Percentiles rank a stretch among this genome's conserved stretches.
phyloP scores from a whole-genome alignment of 495 filamentous ascomycete species.

The Sordaria brevicollis region DNA sequence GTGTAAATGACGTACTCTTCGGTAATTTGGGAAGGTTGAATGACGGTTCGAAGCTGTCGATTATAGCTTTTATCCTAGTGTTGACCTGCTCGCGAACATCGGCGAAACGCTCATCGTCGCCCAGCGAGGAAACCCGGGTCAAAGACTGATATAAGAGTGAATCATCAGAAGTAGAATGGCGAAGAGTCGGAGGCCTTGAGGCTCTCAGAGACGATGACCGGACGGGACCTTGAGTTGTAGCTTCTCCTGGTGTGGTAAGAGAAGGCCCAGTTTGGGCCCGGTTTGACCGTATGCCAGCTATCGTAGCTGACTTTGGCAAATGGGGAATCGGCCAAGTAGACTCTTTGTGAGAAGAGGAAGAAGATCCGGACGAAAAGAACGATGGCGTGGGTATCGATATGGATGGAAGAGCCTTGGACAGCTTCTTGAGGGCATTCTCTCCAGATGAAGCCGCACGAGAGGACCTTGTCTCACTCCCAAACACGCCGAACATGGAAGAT shows the following conservation, averaged over 20 bases:
- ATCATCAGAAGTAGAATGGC: constrained; percentile 62
- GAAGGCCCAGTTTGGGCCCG: neutral
- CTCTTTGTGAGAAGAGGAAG: constrained; percentile 22
- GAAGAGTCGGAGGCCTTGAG: constrained; percentile 29
- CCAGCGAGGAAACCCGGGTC: constrained; percentile 71
- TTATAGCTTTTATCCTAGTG: constrained; percentile 81
- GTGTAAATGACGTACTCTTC: constrained; percentile 38
- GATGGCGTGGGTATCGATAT: constrained; percentile 43
- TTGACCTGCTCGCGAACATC: constrained; percentile 74
- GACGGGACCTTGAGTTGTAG: neutral
- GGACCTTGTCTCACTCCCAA: constrained; percentile 20
- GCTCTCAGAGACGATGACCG: neutral
- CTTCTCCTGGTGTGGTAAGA: neutral
- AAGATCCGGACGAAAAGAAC: constrained; percentile 30
- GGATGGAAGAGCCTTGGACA: constrained; percentile 41
- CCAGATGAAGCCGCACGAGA: constrained; percentile 31
- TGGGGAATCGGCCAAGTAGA: constrained; percentile 1
- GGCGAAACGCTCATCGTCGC: constrained; percentile 76
- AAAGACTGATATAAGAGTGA: constrained; percentile 58
- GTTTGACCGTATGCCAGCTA: neutral
- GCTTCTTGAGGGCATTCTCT: constrained; percentile 34
- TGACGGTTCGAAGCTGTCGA: constrained; percentile 71
- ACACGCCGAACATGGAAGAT: constrained; percentile 30
- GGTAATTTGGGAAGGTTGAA: constrained; percentile 60
- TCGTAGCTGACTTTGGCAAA: neutral